phyloP scores from a whole-genome alignment of 1,284 basidiomycete species.

The Rhodotorula sp. region DNA sequence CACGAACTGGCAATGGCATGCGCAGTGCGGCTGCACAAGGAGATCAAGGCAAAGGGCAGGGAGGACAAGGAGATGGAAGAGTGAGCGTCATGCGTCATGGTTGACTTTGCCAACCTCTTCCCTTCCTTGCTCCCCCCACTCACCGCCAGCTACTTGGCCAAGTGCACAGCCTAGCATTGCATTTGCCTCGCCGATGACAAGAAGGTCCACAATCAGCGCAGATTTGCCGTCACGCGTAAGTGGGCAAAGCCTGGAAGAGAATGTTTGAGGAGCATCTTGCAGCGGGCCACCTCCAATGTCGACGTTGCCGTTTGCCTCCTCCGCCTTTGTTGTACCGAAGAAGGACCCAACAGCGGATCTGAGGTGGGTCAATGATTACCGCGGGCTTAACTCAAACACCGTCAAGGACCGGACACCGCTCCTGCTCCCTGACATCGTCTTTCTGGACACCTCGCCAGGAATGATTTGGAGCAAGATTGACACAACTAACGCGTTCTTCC shows the following conservation, averaged over 20 bases:
- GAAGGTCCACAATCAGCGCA: conserved; percentile 18
- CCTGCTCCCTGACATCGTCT: conserved; percentile 16
- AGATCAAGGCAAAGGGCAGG: too few species aligned
- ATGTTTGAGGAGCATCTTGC: conserved; percentile 28
- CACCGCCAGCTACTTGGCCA: too few species aligned
- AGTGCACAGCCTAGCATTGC: neutral
- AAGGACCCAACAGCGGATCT: neutral
- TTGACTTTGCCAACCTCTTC: too few species aligned
- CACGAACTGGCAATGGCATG: too few species aligned
- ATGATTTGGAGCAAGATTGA: conserved; percentile 49
- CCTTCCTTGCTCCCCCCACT: too few species aligned
- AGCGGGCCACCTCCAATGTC: conserved; percentile 1
- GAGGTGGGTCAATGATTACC: conserved; percentile 34
- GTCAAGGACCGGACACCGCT: conserved; percentile 33
- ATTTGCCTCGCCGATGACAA: conserved; percentile 11
- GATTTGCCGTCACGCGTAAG: conserved; percentile 14
- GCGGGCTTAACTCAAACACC: conserved; percentile 24
- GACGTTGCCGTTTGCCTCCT: too few species aligned
- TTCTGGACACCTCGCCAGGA: neutral
- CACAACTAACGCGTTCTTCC: conserved; percentile 57
- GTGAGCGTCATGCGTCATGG: too few species aligned
- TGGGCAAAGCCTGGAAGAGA: conserved; percentile 18
- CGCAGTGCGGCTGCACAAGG: too few species aligned
- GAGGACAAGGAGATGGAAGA: too few species aligned
- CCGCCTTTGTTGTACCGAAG: too few species aligned